Percentiles rank a stretch among this genome's conserved stretches.
Conservation (phyloP, 306 rosid genomes). For the Pachyrhizus erosus region DNA sequence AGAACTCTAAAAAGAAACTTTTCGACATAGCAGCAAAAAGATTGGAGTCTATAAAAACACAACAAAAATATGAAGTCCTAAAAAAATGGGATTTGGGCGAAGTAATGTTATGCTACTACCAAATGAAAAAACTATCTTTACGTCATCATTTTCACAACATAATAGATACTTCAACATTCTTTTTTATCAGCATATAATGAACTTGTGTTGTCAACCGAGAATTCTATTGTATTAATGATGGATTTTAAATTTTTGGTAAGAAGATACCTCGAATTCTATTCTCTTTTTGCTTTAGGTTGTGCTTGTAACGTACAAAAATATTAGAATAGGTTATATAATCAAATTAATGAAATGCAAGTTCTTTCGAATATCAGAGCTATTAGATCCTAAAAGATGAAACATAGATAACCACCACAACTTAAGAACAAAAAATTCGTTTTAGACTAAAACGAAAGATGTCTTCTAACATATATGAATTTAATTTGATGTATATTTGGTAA, state of each 20-base stretch:
- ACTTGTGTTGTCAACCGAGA: not conserved
- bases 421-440: not conserved
- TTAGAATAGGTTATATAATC: not conserved
- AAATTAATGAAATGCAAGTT: slow-evolving; percentile 25
- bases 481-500: not conserved
- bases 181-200: not conserved
- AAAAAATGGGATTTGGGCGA: too few relatives aligned
- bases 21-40: too few relatives aligned
- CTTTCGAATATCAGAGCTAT: not conserved
- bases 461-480: not conserved
- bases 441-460: not conserved
- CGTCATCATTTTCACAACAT: not conserved
- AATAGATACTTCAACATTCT: not conserved
- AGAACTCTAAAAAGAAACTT: too few relatives aligned
- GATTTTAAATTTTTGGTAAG: not conserved
- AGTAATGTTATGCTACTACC: not conserved
- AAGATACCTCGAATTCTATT: not conserved
- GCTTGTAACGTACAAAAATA: not conserved
- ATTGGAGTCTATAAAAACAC: too few relatives aligned
- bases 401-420: not conserved
- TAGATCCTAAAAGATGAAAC: not conserved
- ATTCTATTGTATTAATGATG: not conserved
- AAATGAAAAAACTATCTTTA: not conserved
- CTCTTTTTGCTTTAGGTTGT: not conserved
- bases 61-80: too few relatives aligned